These are phyloP conservation scores for Triticum dicoccoides DNA, from an alignment of 176 grass and related monocot genomes.

Conservation along the genomic window DNA sequence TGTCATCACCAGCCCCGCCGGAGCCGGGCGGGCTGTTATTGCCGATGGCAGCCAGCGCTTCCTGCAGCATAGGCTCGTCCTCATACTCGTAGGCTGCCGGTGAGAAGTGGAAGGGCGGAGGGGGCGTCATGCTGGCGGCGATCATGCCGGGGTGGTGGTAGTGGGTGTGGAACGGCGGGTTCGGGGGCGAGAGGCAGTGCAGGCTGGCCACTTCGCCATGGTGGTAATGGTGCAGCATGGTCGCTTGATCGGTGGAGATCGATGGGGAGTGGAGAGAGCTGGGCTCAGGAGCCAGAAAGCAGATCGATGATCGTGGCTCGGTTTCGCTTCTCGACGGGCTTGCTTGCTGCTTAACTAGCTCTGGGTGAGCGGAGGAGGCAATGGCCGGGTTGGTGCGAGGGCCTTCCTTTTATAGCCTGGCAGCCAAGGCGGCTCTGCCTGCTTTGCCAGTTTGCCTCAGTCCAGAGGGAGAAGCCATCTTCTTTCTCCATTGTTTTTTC, in stretches of 20 bases:
- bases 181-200: conserved; percentile 50
- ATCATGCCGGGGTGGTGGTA: conserved; percentile 55
- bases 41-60: background rate
- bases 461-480: conserved; percentile 37
- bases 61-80: conserved; percentile 28
- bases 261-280: background rate
- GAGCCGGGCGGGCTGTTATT: conserved; percentile 40
- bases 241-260: background rate
- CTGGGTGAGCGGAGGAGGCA: conserved; percentile 45
- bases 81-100: conserved; percentile 32
- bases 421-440: background rate
- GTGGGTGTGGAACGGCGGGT: conserved; percentile 56
- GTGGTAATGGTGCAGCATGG: conserved; percentile 49
- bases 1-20: conserved; percentile 27
- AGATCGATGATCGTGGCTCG: background rate
- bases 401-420: conserved; percentile 64
- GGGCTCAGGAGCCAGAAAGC: background rate
- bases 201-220: conserved; percentile 72
- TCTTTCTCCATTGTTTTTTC: conserved; percentile 24
- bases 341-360: conserved; percentile 28
- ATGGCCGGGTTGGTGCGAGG: conserved; percentile 48
- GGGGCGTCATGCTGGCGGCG: background rate
- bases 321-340: conserved; percentile 4
- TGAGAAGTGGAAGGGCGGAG: conserved; percentile 45
- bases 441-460: background rate